These are phyloP conservation scores for Sugiyamaella qingdaonensis DNA, from an alignment of 805 yeast genomes.

Conservation along the genomic window DNA sequence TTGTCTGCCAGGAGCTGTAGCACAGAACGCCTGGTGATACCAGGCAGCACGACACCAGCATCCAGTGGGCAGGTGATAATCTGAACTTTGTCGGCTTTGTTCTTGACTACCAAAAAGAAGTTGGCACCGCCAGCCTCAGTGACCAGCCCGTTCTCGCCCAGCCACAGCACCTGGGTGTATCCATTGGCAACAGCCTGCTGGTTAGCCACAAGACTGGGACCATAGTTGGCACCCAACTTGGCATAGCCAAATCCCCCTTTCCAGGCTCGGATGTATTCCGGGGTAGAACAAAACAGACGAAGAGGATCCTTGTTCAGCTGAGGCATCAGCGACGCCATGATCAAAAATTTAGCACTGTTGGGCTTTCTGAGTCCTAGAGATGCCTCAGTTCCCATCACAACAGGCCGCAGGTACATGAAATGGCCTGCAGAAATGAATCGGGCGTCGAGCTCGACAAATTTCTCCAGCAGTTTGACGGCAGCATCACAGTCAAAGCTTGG, in stretches of 20 bases:
- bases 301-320: conserved; percentile 48
- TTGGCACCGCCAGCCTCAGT: conserved; percentile 57
- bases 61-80: conserved; percentile 49
- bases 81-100: conserved; percentile 39
- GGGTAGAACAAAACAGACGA: conserved; percentile 46
- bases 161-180: conserved; percentile 51
- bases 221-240: conserved; percentile 55
- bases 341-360: conserved; percentile 28
- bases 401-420: conserved; percentile 46
- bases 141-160: conserved; percentile 48
- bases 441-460: conserved; percentile 41
- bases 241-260: conserved; percentile 53
- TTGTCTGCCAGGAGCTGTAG: conserved; percentile 34
- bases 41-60: conserved; percentile 48
- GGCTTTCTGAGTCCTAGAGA: conserved; percentile 47
- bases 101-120: conserved; percentile 46
- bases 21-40: conserved; percentile 50
- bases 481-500: conserved; percentile 47
- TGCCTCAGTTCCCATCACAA: conserved; percentile 47
- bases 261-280: conserved; percentile 50
- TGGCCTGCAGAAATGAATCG: conserved; percentile 44
- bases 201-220: conserved; percentile 47
- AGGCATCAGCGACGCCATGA: conserved; percentile 25
- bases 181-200: conserved; percentile 44
- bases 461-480: conserved; percentile 40